Percentiles rank a stretch among this genome's conserved stretches.
phyloP scores from a whole-genome alignment of 257 asterid species.

The Solanum bukasovii region DNA sequence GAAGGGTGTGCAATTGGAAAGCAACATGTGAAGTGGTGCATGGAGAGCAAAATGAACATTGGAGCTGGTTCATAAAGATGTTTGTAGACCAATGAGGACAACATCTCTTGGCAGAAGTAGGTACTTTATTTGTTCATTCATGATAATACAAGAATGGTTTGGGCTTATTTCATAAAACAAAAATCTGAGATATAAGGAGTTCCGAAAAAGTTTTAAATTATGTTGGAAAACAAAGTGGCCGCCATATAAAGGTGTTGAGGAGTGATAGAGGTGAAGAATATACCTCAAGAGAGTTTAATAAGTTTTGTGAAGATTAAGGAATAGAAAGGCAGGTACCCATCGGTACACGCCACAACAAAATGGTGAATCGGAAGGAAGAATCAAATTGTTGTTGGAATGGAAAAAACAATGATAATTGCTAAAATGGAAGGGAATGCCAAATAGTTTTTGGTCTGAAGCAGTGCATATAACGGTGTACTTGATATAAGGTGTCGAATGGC shows the following conservation, averaged over 20 bases:
- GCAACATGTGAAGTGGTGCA: not conserved
- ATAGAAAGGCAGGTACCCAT: not conserved
- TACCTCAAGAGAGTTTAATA: not conserved
- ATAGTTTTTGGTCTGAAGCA: not conserved
- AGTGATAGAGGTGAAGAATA: not conserved
- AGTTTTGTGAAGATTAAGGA: not conserved
- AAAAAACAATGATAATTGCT: not conserved
- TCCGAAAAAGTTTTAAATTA: not conserved
- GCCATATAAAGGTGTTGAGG: not conserved
- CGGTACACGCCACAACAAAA: not conserved
- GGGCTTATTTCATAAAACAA: not conserved
- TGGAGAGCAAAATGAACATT: not conserved
- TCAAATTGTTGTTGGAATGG: not conserved
- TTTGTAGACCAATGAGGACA: not conserved
- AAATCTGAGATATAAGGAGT: not conserved
- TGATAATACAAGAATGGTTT: not conserved
- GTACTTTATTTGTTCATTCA: not conserved
- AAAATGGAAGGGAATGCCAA: not conserved
- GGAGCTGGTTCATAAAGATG: not conserved
- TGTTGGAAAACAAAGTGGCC: not conserved
- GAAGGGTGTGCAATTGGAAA: not conserved
- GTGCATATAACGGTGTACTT: not conserved
- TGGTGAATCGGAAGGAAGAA: not conserved
- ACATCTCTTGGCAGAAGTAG: not conserved
- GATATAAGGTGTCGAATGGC: not conserved